phyloP scores from a whole-genome alignment of 345 rosid genomes.

The Populus tremula region DNA sequence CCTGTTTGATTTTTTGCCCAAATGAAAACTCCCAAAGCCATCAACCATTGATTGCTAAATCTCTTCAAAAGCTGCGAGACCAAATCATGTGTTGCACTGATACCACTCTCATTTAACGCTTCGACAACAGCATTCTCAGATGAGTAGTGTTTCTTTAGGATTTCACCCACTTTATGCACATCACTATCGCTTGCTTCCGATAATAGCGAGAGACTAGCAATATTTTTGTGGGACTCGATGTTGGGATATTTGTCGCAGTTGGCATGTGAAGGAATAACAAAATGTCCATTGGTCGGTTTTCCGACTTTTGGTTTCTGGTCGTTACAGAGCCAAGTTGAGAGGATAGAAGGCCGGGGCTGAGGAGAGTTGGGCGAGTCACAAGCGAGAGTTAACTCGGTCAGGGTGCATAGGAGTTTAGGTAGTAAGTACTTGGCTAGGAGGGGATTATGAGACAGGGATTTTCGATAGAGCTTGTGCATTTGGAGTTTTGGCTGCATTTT shows the following conservation, averaged over 20 bases:
- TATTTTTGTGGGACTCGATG: no score
- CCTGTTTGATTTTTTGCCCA: constrained; percentile 82
- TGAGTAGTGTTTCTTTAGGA: constrained; percentile 39
- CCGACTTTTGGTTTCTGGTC: constrained; percentile 16
- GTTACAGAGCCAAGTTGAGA: constrained; percentile 59
- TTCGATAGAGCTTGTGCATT: not conserved
- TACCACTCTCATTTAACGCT: constrained; percentile 38
- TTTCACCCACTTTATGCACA: constrained; percentile 43
- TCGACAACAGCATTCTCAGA: constrained; percentile 37
- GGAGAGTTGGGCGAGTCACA: constrained; percentile 16
- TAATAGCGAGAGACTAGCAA: not conserved
- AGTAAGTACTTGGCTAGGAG: no score
- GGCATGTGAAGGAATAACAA: constrained; percentile 68
- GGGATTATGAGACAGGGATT: not conserved
- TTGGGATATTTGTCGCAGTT: constrained; percentile 33
- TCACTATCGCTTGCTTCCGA: constrained; percentile 33
- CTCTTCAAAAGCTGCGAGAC: constrained; percentile 57
- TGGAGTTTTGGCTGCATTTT: not conserved
- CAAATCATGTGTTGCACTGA: constrained; percentile 37
- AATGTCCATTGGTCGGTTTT: constrained; percentile 38
- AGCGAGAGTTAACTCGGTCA: constrained; percentile 12
- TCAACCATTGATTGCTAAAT: constrained; percentile 58
- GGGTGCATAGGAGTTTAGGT: constrained; percentile 16
- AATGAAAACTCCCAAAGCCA: constrained; percentile 59
- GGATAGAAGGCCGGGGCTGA: constrained; percentile 51